Evolutionary conservation across 1,284 basidiomycete genomes (phyloP).

Genomic region (Ganoderma lingzhi): DNA sequence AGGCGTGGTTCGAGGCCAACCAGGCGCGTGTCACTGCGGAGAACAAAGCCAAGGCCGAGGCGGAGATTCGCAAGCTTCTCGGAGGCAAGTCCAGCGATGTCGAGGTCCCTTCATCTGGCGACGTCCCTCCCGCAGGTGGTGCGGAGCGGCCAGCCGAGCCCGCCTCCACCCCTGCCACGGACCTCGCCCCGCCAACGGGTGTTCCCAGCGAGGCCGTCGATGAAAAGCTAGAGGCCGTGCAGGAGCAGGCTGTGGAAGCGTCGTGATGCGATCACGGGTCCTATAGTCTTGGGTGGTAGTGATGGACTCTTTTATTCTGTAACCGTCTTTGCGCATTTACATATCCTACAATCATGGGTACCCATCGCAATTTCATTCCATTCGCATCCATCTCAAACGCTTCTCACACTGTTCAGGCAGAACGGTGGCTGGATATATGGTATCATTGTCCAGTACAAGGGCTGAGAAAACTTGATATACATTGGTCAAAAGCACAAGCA

Average conservation of each 20-base stretch:
- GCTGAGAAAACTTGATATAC: conserved; percentile 32
- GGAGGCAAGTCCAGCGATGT: conserved; percentile 52
- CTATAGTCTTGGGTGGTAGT: conserved; percentile 23
- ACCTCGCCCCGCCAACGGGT: conserved; percentile 39
- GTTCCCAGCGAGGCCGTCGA: conserved; percentile 53
- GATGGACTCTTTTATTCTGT: conserved; percentile 32
- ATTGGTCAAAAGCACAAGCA: conserved; percentile 34
- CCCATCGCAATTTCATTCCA: conserved; percentile 24
- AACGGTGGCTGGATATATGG: conserved; percentile 10
- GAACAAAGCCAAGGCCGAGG: conserved; percentile 81
- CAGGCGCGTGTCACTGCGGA: conserved; percentile 73
- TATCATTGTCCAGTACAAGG: conserved; percentile 31
- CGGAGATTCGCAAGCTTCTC: conserved; percentile 77
- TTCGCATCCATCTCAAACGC: not conserved
- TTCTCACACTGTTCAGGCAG: not conserved
- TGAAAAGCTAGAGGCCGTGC: conserved; percentile 56
- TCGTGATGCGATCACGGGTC: conserved; percentile 28
- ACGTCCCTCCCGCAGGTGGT: conserved; percentile 52
- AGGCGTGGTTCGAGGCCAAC: conserved; percentile 91
- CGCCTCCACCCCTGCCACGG: conserved; percentile 50
- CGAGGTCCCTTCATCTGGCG: conserved; percentile 47
- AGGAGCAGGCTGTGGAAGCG: conserved; percentile 47
- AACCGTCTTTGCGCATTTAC: conserved; percentile 33
- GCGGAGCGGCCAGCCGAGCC: conserved; percentile 60
- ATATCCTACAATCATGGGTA: conserved; percentile 30